Evolutionary conservation across 2,329 filamentous ascomycete species (phyloP).

Genomic region (Cercospora canescens): DNA sequence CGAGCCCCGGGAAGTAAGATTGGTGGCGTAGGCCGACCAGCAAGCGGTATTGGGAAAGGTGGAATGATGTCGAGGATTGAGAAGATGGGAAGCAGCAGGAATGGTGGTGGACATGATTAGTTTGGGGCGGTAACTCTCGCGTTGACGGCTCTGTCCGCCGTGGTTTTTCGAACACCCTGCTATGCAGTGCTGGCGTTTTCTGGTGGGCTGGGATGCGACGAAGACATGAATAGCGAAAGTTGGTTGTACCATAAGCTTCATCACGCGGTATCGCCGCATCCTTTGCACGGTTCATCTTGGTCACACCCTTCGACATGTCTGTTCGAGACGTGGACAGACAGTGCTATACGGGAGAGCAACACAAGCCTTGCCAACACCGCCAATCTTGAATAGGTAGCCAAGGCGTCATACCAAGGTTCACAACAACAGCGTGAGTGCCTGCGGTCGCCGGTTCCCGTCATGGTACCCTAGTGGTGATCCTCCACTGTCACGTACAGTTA

Average conservation of each 20-base stretch:
- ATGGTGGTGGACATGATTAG: neutral
- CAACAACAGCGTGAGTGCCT: neutral
- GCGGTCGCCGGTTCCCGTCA: neutral
- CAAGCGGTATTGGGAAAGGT: slow-evolving; percentile 9
- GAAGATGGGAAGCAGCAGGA: slow-evolving; percentile 16
- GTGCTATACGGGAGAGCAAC: no score
- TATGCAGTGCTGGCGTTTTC: slow-evolving; percentile 3
- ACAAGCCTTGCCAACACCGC: neutral
- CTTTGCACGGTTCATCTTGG: neutral
- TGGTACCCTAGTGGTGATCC: neutral
- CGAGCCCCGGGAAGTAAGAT: slow-evolving; percentile 60
- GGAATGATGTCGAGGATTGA: slow-evolving; percentile 19
- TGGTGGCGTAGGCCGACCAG: slow-evolving; percentile 27
- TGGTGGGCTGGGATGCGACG: neutral
- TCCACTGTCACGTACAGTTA: neutral
- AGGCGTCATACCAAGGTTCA: neutral
- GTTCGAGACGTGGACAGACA: no score
- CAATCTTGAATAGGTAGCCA: slow-evolving; percentile 1
- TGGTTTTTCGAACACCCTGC: neutral
- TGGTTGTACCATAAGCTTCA: slow-evolving; percentile 1
- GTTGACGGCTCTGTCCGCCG: neutral
- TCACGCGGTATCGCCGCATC: neutral
- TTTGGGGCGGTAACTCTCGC: neutral
- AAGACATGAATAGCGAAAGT: slow-evolving; percentile 4
- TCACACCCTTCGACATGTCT: no score